Conservation (phyloP, 2,329 filamentous ascomycete genomes). For the Teratosphaeria zuluensis region DNA sequence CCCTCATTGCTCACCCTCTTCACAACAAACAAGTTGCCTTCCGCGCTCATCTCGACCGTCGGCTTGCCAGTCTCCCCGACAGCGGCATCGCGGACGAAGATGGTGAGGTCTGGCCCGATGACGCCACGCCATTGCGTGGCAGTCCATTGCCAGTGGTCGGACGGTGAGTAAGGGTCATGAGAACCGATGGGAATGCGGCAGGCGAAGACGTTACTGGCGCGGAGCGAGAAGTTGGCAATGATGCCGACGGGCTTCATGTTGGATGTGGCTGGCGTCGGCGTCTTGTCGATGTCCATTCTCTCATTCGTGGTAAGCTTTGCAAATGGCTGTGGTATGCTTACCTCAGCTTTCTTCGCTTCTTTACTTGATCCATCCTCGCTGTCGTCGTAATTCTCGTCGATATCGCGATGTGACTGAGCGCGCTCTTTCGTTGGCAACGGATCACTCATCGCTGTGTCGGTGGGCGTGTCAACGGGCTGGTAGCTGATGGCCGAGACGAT, state of each 20-base stretch:
- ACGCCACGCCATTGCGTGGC: conserved; percentile 86
- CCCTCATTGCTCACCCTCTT: conserved; percentile 29
- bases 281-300: conserved; percentile 14
- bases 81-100: conserved; percentile 49
- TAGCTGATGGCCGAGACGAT: conserved; percentile 42
- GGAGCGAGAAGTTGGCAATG: conserved; percentile 70
- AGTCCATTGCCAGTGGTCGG: conserved; percentile 98
- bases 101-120: conserved; percentile 67
- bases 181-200: conserved; percentile 55
- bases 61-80: conserved; percentile 15
- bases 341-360: conserved; percentile 6
- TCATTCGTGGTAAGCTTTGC: conserved; percentile 6
- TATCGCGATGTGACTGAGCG: conserved; percentile 3
- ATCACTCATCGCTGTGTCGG: conserved; percentile 12
- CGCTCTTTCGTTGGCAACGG: conserved; percentile 5
- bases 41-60: conserved; percentile 32
- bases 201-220: conserved; percentile 66
- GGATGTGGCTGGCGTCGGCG: not conserved
- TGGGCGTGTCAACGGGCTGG: conserved; percentile 7
- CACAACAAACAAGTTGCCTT: conserved; percentile 30
- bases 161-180: conserved; percentile 62
- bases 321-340: not conserved
- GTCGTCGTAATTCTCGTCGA: conserved; percentile 16
- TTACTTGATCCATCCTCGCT: conserved; percentile 7
- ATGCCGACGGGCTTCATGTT: conserved; percentile 58